Conservation (phyloP, 306 rosid genomes). For the Spatholobus suberectus region DNA sequence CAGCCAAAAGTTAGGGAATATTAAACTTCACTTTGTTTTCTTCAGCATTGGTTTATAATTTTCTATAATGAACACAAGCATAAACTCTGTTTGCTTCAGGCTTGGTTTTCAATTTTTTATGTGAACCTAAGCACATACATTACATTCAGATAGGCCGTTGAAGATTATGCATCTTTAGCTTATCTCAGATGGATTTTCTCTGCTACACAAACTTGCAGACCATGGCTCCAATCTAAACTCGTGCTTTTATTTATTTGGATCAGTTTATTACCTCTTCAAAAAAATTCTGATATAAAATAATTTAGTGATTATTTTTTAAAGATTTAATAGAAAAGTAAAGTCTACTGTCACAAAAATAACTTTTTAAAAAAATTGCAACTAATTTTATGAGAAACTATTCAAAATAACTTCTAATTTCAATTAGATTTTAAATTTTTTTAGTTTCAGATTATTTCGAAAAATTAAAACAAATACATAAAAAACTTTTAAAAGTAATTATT, state of each 20-base stretch:
- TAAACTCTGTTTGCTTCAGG: not conserved
- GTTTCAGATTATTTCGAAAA: too few species aligned
- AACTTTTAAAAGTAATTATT: too few species aligned
- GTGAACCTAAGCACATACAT: not conserved
- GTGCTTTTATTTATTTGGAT: not conserved
- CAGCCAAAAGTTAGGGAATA: constrained; percentile 9
- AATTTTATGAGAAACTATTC: too few species aligned
- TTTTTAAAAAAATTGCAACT: too few species aligned
- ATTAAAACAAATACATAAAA: too few species aligned
- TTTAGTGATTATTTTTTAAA: too few species aligned
- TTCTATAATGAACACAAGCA: not conserved
- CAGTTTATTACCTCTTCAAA: too few species aligned
- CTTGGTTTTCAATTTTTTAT: not conserved
- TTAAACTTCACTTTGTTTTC: not conserved
- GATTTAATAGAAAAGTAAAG: too few species aligned
- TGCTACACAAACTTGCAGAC: not conserved
- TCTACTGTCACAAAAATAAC: too few species aligned
- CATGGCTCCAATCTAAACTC: not conserved
- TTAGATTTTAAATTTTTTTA: too few species aligned
- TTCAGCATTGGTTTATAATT: not conserved
- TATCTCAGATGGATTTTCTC: not conserved
- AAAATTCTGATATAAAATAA: too few species aligned
- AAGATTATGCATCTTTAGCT: constrained; percentile 19
- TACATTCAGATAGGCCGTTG: not conserved
- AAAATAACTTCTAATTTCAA: too few species aligned